phyloP scores from a whole-genome alignment of 192 early-diverging fungal genomes.

The Radiomyces spectabilis region DNA sequence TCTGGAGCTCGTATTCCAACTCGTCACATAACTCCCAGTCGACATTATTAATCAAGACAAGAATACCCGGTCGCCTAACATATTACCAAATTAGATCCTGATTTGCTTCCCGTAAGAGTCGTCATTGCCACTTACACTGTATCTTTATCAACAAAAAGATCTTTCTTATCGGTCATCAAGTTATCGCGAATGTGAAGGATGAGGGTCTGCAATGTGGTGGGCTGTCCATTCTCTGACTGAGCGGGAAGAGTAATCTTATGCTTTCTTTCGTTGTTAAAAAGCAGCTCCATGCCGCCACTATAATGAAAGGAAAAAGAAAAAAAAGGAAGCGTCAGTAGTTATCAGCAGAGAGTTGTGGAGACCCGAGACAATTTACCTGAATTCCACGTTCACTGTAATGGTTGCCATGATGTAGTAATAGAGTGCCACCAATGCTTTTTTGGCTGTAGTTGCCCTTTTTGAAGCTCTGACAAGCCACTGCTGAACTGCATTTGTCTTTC shows the following conservation, averaged over 20 bases:
- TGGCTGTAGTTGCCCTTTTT: no score
- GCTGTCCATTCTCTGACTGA: slow-evolving; percentile 15
- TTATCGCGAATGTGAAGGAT: slow-evolving; percentile 64
- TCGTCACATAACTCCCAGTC: slow-evolving; percentile 97
- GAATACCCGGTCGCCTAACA: slow-evolving; percentile 83
- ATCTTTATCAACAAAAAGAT: slow-evolving; percentile 76
- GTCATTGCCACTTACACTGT: slow-evolving; percentile 57
- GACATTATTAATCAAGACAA: slow-evolving; percentile 89
- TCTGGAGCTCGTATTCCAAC: slow-evolving; percentile 70
- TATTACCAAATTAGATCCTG: neutral
- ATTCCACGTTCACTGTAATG: slow-evolving; percentile 14
- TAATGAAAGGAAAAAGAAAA: neutral
- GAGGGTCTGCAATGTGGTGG: slow-evolving; percentile 56
- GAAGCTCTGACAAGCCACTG: no score
- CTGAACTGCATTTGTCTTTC: no score
- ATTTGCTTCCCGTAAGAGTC: neutral
- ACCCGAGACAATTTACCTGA: slow-evolving; percentile 14
- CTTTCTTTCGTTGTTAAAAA: slow-evolving; percentile 72
- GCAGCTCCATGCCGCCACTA: slow-evolving; percentile 88
- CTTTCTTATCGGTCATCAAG: slow-evolving; percentile 67
- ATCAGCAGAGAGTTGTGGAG: neutral
- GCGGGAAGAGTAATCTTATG: slow-evolving; percentile 44
- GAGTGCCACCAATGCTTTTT: neutral
- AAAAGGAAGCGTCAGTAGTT: neutral
- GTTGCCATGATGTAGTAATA: neutral